A percentile compares a stretch with the other conserved stretches of the same genome.
Conservation (phyloP, 2,329 filamentous ascomycete genomes). For the Huntiella moniliformis region DNA sequence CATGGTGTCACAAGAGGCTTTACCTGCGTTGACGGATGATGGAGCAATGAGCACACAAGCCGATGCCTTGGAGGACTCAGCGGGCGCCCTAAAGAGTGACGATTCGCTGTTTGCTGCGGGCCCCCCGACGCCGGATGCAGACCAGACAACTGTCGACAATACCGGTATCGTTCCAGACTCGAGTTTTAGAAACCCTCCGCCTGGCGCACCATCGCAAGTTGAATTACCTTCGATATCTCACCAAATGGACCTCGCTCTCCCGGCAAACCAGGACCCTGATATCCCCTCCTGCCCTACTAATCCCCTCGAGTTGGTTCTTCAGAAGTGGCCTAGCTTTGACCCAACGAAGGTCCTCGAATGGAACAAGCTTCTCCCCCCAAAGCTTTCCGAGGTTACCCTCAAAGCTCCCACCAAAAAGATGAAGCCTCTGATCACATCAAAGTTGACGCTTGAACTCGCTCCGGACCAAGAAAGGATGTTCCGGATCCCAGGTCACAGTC, state of each 20-base stretch:
- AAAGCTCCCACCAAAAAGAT: conserved; percentile 65
- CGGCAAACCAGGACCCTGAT: conserved; percentile 38
- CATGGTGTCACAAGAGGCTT: background rate
- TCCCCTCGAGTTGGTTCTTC: conserved; percentile 55
- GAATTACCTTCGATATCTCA: conserved; percentile 23
- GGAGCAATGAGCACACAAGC: conserved; percentile 32
- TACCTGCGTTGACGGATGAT: conserved; percentile 31
- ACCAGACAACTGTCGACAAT: background rate
- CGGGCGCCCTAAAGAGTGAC: conserved; percentile 32
- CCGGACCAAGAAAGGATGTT: conserved; percentile 77
- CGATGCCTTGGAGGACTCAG: conserved; percentile 41
- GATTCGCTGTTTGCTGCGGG: conserved; percentile 20
- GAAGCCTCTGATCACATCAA: conserved; percentile 67
- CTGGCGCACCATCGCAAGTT: conserved; percentile 14
- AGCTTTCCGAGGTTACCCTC: conserved; percentile 57
- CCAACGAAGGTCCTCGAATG: conserved; percentile 58
- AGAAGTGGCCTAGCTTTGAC: conserved; percentile 66
- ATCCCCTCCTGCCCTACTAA: conserved; percentile 55
- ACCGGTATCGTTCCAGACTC: conserved; percentile 11
- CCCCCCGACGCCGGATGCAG: background rate
- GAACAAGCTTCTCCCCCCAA: conserved; percentile 65
- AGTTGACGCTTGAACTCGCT: conserved; percentile 71
- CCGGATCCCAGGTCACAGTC: conserved; percentile 34
- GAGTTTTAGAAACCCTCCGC: conserved; percentile 11
- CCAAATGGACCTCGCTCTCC: conserved; percentile 26